phyloP scores from a whole-genome alignment of 1,139 yeast genomes.

The Magnusiomyces magnusii region DNA sequence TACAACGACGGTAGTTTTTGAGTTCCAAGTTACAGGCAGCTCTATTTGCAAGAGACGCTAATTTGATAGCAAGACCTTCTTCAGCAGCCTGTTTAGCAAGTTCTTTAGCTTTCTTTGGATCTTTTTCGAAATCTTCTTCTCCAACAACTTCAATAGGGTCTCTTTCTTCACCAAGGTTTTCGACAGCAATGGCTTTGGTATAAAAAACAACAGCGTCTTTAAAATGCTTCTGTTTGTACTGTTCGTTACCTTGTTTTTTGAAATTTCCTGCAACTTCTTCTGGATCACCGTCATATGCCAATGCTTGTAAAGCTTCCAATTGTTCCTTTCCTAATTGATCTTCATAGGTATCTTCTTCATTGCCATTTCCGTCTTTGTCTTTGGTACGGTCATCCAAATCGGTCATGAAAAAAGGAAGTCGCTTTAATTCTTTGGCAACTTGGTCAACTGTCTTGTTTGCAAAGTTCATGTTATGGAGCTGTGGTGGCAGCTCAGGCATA shows the following conservation, averaged over 20 bases:
- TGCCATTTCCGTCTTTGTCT: too few species aligned
- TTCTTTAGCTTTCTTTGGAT: constrained; percentile 20
- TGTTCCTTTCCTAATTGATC: constrained; percentile 53
- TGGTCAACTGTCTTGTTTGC: constrained; percentile 51
- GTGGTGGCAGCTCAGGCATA: constrained; percentile 80
- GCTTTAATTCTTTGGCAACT: constrained; percentile 67
- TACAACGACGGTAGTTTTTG: constrained; percentile 72
- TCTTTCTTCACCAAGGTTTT: constrained; percentile 8
- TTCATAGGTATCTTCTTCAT: constrained; percentile 67
- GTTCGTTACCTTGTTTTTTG: constrained; percentile 89
- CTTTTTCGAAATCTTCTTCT: constrained; percentile 22
- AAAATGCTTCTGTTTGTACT: constrained; percentile 62
- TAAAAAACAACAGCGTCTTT: constrained; percentile 71
- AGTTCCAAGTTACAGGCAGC: constrained; percentile 85
- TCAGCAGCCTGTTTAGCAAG: constrained; percentile 12
- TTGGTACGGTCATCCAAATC: constrained; percentile 53
- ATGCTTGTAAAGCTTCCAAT: constrained; percentile 80
- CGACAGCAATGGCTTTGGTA: constrained; percentile 67
- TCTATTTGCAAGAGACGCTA: constrained; percentile 65
- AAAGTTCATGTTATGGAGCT: constrained; percentile 53
- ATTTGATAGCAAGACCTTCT: constrained; percentile 36
- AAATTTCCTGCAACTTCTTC: constrained; percentile 84
- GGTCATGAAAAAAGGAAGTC: constrained; percentile 93
- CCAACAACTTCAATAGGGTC: constrained; percentile 17
- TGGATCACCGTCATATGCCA: constrained; percentile 96